These are phyloP conservation scores for Sporothrix inflata DNA, from an alignment of 2,329 filamentous ascomycete genomes.

Conservation along the genomic window DNA sequence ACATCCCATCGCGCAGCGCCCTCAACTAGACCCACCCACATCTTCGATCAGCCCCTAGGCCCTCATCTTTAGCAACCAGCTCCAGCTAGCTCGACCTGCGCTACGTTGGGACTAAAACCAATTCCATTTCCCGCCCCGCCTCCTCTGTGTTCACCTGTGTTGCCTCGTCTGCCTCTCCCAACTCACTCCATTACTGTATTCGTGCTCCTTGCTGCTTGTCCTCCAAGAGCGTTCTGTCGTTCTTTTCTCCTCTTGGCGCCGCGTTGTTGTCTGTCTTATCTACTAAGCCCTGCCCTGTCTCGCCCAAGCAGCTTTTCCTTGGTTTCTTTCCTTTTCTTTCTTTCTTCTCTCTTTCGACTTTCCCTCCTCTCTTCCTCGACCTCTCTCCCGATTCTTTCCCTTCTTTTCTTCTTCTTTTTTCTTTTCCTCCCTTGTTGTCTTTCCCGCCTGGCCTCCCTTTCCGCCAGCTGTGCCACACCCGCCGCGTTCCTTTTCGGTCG, in stretches of 20 bases:
- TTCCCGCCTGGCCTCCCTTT: constrained; percentile 19
- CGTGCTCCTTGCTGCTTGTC: not conserved
- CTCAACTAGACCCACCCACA: constrained; percentile 27
- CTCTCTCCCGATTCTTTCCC: not conserved
- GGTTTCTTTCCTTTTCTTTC: not conserved
- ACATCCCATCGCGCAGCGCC: constrained; percentile 4
- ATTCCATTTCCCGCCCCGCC: constrained; percentile 27
- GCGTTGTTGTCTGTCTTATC: constrained; percentile 27
- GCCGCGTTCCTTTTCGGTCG: not conserved
- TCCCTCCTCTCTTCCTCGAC: constrained; percentile 10
- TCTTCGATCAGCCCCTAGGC: constrained; percentile 28
- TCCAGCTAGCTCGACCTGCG: constrained; percentile 23
- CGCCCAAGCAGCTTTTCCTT: not conserved
- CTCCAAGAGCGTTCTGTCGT: constrained; percentile 12
- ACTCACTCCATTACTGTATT: constrained; percentile 5
- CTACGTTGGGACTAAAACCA: constrained; percentile 28
- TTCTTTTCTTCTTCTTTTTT: constrained; percentile 11
- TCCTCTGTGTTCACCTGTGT: constrained; percentile 17
- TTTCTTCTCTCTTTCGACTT: constrained; percentile 14
- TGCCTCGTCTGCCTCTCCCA: constrained; percentile 17
- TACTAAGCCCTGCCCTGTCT: constrained; percentile 23
- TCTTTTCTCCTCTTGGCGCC: constrained; percentile 13
- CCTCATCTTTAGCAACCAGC: constrained; percentile 25
- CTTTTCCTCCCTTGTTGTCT: constrained; percentile 2
- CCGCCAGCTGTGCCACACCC: not conserved